Conservation (phyloP, 2,329 filamentous ascomycete genomes). For the Sarocladium strictum region DNA sequence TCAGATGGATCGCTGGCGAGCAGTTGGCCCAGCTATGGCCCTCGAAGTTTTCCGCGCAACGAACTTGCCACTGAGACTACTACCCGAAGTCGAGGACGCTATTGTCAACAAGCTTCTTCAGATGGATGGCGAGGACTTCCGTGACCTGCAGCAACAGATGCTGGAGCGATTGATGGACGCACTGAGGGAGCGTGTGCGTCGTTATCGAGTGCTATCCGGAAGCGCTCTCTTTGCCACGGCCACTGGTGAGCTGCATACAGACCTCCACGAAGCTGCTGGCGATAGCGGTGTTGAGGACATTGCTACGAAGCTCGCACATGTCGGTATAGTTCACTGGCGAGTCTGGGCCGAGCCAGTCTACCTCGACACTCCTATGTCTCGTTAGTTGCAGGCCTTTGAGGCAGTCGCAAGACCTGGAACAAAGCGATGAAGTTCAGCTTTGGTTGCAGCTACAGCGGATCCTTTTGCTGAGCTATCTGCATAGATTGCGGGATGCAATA, state of each 20-base stretch:
- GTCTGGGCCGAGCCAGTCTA: slow-evolving; percentile 80
- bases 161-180: slow-evolving; percentile 42
- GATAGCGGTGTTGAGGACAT: slow-evolving; percentile 59
- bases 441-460: not conserved
- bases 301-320: slow-evolving; percentile 72
- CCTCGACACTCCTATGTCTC: slow-evolving; percentile 20
- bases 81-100: slow-evolving; percentile 43
- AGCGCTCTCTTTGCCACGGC: slow-evolving; percentile 50
- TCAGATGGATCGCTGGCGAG: slow-evolving; percentile 43
- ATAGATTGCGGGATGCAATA: not conserved
- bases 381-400: not conserved
- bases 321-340: slow-evolving; percentile 82
- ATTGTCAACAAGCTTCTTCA: slow-evolving; percentile 39
- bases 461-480: not conserved
- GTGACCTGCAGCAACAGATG: slow-evolving; percentile 43
- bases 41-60: slow-evolving; percentile 54
- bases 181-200: slow-evolving; percentile 42
- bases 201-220: slow-evolving; percentile 46
- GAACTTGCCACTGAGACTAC: slow-evolving; percentile 41
- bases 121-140: slow-evolving; percentile 37
- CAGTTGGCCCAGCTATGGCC: slow-evolving; percentile 46
- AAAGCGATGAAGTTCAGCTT: not conserved
- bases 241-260: slow-evolving; percentile 33
- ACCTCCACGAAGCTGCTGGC: slow-evolving; percentile 29
- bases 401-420: not conserved